These are phyloP conservation scores for Trypanosoma lewisi DNA, from an alignment of 208 protist species.

Conservation along the genomic window DNA sequence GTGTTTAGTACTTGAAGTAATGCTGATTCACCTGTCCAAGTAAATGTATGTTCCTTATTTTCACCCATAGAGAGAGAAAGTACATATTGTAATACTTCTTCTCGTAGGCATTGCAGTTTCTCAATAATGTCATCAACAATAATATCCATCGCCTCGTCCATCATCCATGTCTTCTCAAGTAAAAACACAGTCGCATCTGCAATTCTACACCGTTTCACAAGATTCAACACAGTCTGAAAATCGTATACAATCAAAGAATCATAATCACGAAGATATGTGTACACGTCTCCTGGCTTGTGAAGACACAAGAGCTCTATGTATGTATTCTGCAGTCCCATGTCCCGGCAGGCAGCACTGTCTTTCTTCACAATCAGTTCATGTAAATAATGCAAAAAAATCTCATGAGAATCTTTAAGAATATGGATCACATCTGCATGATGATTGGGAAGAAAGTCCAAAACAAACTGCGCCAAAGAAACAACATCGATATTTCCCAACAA, in stretches of 20 bases:
- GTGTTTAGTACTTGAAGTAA: conserved; percentile 39
- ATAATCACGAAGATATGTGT: conserved; percentile 45
- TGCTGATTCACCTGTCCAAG: conserved; percentile 21
- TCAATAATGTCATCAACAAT: conserved; percentile 28
- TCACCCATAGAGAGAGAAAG: not conserved
- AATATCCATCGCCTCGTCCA: conserved; percentile 59
- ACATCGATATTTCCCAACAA: conserved; percentile 57
- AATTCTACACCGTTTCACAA: conserved; percentile 49
- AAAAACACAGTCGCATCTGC: conserved; percentile 66
- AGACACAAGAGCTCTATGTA: conserved; percentile 83
- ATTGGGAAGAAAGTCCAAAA: conserved; percentile 65
- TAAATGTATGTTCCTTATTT: not conserved
- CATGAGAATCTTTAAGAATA: conserved; percentile 56
- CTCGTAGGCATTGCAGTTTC: conserved; percentile 13
- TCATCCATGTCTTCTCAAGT: conserved; percentile 49
- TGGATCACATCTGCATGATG: conserved; percentile 66
- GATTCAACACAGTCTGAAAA: conserved; percentile 43
- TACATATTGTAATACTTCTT: conserved; percentile 13
- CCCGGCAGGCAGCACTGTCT: conserved; percentile 34
- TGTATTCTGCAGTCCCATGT: conserved; percentile 71
- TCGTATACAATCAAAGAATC: conserved; percentile 65
- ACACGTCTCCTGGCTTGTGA: conserved; percentile 55
- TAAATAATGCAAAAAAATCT: conserved; percentile 68
- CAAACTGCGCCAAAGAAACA: conserved; percentile 60
- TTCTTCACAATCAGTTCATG: conserved; percentile 65